Evolutionary conservation across 164 flowering plant species (phyloP), one percentile per base, ranked within the genome.

Genomic region (Nelumbo lutea): DNA sequence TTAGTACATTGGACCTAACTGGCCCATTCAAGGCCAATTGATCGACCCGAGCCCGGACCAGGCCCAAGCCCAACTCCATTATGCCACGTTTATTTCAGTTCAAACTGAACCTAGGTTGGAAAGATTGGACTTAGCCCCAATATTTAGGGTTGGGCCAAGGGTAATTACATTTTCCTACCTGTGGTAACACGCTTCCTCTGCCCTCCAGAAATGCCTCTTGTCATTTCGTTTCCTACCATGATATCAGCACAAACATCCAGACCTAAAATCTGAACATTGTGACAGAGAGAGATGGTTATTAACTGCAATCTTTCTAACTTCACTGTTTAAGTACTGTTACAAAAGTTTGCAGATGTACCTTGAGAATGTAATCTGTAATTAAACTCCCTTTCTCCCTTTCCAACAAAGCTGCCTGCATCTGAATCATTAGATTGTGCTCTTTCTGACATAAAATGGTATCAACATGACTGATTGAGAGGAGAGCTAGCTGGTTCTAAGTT

Each of bases 141-240:
- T 27, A 27, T 13, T 11, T 9, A 59, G 6, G 27, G 27, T 59
- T 27, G 61, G 58, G 41, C 42, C 43, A 78, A 77, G 81, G 53
- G 77, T 78, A 42, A 82, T 80, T 38, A 80, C 83, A 48, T 27
- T 27, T 27, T 27, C 85, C 76, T 66, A 27, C 27, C 27, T 27
- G 27, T 27, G 27, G 27, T 27, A 27, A 27, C 27, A 27, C 27
- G 27, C 27, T 78, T 80, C 59, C 67, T 74, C 60, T 82, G 85
- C 44, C 85, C 85, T 65, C 85, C 85, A 39, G 85, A 83, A 40
- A 83, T 69, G 13, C 85, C 83, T 56, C 85, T 68, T 27, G 68
- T 8, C 80, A 83, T 83, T 53, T 76, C 80, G 76, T 77, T 70
- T n/a, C 85, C 83, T 15, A 80, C 80, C 71, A 80, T 43, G 40